Percentiles rank a stretch among this genome's conserved stretches.
These are phyloP conservation scores for Ceratopteris richardii DNA, from an alignment of 75 land plant genomes.

Conservation along the genomic window DNA sequence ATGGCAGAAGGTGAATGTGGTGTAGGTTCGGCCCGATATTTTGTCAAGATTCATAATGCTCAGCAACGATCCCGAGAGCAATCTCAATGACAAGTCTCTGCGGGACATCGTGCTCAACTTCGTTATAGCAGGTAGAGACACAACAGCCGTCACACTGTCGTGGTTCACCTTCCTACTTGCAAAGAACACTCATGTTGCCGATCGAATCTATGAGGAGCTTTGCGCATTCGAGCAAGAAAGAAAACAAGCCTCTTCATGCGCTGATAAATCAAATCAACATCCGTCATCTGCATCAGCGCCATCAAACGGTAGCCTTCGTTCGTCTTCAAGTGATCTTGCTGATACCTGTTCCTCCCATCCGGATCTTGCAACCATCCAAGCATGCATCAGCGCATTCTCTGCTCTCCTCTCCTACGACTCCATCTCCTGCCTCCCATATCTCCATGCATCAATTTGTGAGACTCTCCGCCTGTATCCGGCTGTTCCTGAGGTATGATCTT, in stretches of 20 bases:
- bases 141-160: conserved; percentile 84
- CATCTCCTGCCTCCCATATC: conserved; percentile 28
- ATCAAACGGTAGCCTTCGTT: too few species aligned
- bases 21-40: conserved; percentile 70
- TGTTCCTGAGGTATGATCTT: conserved; percentile 46
- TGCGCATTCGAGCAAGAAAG: conserved; percentile 43
- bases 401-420: conserved; percentile 13
- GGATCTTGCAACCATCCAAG: too few species aligned
- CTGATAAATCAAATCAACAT: not conserved
- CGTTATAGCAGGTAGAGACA: conserved; percentile 94
- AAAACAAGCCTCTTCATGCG: conserved; percentile 25
- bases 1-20: too few species aligned
- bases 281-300: not conserved
- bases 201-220: conserved; percentile 55
- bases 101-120: conserved; percentile 87
- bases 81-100: conserved; percentile 52
- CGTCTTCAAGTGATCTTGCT: too few species aligned
- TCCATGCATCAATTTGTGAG: conserved; percentile 74
- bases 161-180: conserved; percentile 80
- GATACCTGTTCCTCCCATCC: too few species aligned
- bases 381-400: conserved; percentile 5
- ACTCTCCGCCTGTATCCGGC: conserved; percentile 75
- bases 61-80: conserved; percentile 43
- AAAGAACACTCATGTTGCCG: conserved; percentile 33
- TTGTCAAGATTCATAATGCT: conserved; percentile 72